Percentiles rank a stretch among this genome's conserved stretches.
These are phyloP conservation scores for Dothidotthia symphoricarpi DNA, from an alignment of 2,329 filamentous ascomycete genomes.

Conservation along the genomic window DNA sequence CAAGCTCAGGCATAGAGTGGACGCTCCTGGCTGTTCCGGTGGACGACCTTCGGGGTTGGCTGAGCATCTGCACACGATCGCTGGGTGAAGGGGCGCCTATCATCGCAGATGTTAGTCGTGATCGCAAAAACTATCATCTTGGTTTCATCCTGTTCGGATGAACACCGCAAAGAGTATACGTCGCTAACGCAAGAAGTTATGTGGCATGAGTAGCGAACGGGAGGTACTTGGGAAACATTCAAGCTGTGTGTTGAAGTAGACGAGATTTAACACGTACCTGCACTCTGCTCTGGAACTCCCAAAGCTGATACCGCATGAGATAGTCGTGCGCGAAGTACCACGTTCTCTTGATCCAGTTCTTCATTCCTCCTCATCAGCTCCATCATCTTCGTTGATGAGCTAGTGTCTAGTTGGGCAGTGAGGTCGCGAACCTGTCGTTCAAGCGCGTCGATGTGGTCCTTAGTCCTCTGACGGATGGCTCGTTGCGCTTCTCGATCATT, in stretches of 20 bases:
- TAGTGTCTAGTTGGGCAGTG: constrained; percentile 48
- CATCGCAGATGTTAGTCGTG: constrained; percentile 17
- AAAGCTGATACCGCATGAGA: constrained; percentile 45
- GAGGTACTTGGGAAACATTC: constrained; percentile 26
- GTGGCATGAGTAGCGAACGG: too few species aligned
- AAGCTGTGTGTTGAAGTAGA: constrained; percentile 24
- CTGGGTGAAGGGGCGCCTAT: constrained; percentile 40
- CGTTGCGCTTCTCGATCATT: constrained; percentile 62
- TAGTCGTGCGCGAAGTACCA: constrained; percentile 52
- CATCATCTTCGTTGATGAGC: constrained; percentile 48
- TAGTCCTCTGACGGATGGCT: constrained; percentile 59
- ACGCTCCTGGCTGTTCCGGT: constrained; percentile 40
- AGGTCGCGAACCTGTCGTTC: constrained; percentile 56
- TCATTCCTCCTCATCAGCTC: constrained; percentile 55
- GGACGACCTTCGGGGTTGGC: constrained; percentile 39
- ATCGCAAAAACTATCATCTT: too few species aligned
- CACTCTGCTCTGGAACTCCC: constrained; percentile 36
- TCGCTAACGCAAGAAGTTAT: too few species aligned
- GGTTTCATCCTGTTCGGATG: too few species aligned
- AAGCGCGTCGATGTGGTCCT: constrained; percentile 59
- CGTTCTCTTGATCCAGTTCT: constrained; percentile 56
- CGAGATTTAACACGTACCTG: constrained; percentile 35
- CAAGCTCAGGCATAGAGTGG: constrained; percentile 39
- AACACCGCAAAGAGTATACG: too few species aligned
- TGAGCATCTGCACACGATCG: constrained; percentile 42